Conservation (phyloP, 371 early-diverging fungal genomes). For the Rhizopus delemar region DNA sequence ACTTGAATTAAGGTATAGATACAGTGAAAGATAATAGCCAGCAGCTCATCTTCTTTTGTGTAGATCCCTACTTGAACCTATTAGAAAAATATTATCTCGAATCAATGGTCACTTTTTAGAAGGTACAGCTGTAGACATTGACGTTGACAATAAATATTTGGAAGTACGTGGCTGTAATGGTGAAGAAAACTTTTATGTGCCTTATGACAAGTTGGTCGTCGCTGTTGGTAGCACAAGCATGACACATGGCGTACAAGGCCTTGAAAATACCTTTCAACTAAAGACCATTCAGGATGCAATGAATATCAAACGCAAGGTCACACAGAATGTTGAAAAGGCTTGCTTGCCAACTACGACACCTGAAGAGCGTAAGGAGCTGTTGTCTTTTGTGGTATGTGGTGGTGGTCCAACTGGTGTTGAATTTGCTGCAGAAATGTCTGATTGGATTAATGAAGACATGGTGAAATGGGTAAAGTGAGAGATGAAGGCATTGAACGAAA, state of each 20-base stretch:
- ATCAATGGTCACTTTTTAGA: constrained; percentile 57
- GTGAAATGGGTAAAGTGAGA: constrained; percentile 54
- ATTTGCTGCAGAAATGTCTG: constrained; percentile 84
- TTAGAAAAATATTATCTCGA: constrained; percentile 62
- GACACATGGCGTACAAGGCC: constrained; percentile 80
- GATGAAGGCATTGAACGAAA: neutral
- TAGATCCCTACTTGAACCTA: constrained; percentile 73
- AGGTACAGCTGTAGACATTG: constrained; percentile 68
- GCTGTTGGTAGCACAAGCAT: constrained; percentile 81
- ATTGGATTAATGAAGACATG: constrained; percentile 83
- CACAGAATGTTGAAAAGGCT: constrained; percentile 84
- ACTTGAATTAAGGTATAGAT: constrained; percentile 65
- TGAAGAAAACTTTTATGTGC: constrained; percentile 54
- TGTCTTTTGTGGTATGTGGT: constrained; percentile 85
- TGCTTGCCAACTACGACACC: constrained; percentile 71
- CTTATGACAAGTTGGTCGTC: constrained; percentile 81
- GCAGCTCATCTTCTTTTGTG: neutral
- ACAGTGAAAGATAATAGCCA: too few species aligned
- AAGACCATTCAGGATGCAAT: constrained; percentile 78
- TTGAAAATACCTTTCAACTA: constrained; percentile 69
- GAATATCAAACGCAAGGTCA: constrained; percentile 64
- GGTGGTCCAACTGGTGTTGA: constrained; percentile 83
- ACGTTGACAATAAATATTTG: constrained; percentile 64
- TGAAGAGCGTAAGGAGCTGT: constrained; percentile 74
- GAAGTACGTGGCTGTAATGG: constrained; percentile 45